Base-by-base conservation (phyloP, 2,329 filamentous ascomycete species). In the Lachnellula occidentalis region DNA sequence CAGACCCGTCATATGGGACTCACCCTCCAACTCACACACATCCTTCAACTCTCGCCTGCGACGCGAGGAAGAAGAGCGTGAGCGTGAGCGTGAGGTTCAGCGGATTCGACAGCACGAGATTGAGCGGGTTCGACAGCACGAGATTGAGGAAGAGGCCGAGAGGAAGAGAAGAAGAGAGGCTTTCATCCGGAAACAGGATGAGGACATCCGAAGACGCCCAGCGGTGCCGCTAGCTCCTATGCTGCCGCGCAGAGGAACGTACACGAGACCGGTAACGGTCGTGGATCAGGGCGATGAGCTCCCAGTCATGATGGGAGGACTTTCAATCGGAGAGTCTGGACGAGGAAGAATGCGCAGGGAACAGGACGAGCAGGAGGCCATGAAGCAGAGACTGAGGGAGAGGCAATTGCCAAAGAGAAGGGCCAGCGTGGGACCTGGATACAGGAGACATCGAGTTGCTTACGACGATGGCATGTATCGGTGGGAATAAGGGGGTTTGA, bases 401-500 rank as follows among this genome's bases (percentile, higher is more conserved):
- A 54, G 63, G 41, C 63, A 63, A 52, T 48, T 63, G 48, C 63
- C 62, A 7, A 56, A 55, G 36, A 42, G 54, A 41, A 45, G 61
- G n/a, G 61, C 55, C 21, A 61, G 55, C 22, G 64, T 64, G 22
- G 64, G 65, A 1, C 60, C 60, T 19, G 64, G 60, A 17, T 50
- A 54, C 19, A 45, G 64, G 39, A 54, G 64, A 49, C 58, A 61
- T 42, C 46, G 64, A 41, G 62, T 67, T 42, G 45, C 65, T n/a
- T 68, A 67, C 51, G 63, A 64, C 43, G 60, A 67, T 58, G 64
- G 64, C 12, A 57, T 64, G 39, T 68, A 67, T 58, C 48, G 65
- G 24, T 68, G 59, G 57, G 65, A 65, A 47, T 66, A 57, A 63
- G 46, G 3, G 74, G 75, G 0, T 63, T 66, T 50, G 64, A 46